Base-by-base conservation (phyloP, 306 rosid genomes). In the Prunus kanzakura region DNA sequence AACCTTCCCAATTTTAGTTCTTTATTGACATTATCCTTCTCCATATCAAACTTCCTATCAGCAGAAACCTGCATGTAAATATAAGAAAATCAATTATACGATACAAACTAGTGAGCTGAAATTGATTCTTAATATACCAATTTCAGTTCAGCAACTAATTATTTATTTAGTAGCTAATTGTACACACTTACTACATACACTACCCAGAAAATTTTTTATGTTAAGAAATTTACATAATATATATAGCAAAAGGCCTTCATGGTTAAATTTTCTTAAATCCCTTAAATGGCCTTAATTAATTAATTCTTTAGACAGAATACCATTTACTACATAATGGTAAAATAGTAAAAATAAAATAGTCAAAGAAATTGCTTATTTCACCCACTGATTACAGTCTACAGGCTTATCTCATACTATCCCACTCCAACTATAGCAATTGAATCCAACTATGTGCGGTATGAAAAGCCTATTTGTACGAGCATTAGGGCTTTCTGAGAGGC, bases 41-140 rank as follows among this genome's bases (percentile, higher is more conserved):
- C 88, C 51, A 18, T 64, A 61, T 86, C 89, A 78, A 89, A 80
- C 85, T 89, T 94, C 89, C 74, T 91, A 74, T 90, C 97, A 43
- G 82, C 85, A 79, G 88, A 81, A 66, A 91, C 86, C 98, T 92
- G 78, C 74, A 82, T 7, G 69, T 43, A 62, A 70, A 71, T 73
- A 76, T 20, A 61, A 45, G 72, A 70, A 76, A 54, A 52, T 58
- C 22, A 72, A 64, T 23, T n/a, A 65, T 12, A 46, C 14, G 3
- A 72, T 58, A 22, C 23, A 22, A 43, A 43, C 22, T 30, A 67
- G 58, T 22, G 29, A 66, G 52, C 62, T 32, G 43, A 29, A 62
- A 29, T 27, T 62, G 20, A 29, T 29, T 62, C 19, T 58, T 58
- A 3, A 22, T 4, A 12, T 13, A 62, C 27, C 19, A 25, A 4